Percentiles rank a stretch among this genome's conserved stretches.
phyloP scores from a whole-genome alignment of 139 green algal genomes.

The Nannochloris sp. region DNA sequence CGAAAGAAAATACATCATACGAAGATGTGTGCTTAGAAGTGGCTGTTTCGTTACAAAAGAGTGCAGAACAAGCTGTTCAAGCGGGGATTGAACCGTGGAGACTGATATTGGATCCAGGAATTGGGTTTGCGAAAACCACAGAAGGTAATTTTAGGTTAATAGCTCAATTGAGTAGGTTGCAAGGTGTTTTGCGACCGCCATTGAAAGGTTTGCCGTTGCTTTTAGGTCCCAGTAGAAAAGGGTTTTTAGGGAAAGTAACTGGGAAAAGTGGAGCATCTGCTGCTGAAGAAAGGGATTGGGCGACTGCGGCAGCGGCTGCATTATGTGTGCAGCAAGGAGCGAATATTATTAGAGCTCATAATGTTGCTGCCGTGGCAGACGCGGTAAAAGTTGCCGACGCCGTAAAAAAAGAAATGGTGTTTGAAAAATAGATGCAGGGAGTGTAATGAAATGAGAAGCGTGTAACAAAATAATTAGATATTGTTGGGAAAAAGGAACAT shows the following conservation, averaged over 20 bases:
- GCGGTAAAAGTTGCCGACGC: constrained; percentile 64
- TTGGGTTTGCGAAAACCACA: constrained; percentile 85
- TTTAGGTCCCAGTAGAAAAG: constrained; percentile 72
- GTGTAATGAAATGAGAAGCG: too few relatives aligned
- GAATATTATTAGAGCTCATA: constrained; percentile 79
- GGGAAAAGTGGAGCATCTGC: constrained; percentile 16
- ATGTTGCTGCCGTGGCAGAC: constrained; percentile 50
- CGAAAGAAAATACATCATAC: constrained; percentile 48
- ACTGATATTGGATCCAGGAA: constrained; percentile 78
- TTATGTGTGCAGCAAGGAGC: constrained; percentile 44
- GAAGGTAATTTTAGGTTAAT: constrained; percentile 64
- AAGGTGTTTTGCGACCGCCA: constrained; percentile 19
- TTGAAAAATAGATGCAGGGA: too few relatives aligned
- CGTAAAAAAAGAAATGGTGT: constrained; percentile 5
- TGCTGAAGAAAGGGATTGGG: constrained; percentile 38
- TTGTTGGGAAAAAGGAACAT: too few relatives aligned
- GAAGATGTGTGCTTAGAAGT: constrained; percentile 53
- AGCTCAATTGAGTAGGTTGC: constrained; percentile 39
- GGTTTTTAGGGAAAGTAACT: constrained; percentile 66
- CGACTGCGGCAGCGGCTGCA: constrained; percentile 39
- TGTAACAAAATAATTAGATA: too few relatives aligned
- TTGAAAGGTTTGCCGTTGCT: constrained; percentile 57
- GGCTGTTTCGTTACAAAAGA: constrained; percentile 48
- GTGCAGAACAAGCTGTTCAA: constrained; percentile 39
- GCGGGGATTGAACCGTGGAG: constrained; percentile 80